These are phyloP conservation scores for Myriosclerotinia curreyana DNA, from an alignment of 2,329 filamentous ascomycete genomes.

Conservation along the genomic window DNA sequence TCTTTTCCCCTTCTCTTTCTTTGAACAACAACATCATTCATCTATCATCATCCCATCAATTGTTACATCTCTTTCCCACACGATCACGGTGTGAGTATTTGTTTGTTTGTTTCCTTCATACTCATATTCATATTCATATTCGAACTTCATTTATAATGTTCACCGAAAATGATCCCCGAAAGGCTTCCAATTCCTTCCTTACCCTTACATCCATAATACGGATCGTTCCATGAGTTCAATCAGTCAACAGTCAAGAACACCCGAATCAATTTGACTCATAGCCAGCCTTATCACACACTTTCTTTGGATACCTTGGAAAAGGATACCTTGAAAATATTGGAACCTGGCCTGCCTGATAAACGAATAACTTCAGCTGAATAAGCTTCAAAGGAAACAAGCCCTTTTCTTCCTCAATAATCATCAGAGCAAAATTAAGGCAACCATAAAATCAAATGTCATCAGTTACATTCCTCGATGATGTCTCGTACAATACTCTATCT, in stretches of 20 bases:
- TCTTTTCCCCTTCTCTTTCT: background rate
- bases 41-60: background rate
- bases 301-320: background rate
- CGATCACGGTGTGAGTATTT: background rate
- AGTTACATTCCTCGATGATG: background rate
- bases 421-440: background rate
- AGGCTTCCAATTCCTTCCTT: background rate
- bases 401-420: background rate
- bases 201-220: background rate
- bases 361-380: conserved; percentile 1
- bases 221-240: background rate
- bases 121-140: background rate
- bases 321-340: too few relatives aligned
- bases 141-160: background rate
- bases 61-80: background rate
- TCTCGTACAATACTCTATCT: background rate
- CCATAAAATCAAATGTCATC: background rate
- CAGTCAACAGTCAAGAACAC: background rate
- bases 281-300: background rate
- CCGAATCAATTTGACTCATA: conserved; percentile 6
- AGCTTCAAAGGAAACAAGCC: background rate
- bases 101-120: background rate
- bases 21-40: background rate
- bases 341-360: background rate
- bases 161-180: background rate